Evolutionary conservation across 2,329 filamentous ascomycete species (phyloP).

Genomic region (Didymella exigua): DNA sequence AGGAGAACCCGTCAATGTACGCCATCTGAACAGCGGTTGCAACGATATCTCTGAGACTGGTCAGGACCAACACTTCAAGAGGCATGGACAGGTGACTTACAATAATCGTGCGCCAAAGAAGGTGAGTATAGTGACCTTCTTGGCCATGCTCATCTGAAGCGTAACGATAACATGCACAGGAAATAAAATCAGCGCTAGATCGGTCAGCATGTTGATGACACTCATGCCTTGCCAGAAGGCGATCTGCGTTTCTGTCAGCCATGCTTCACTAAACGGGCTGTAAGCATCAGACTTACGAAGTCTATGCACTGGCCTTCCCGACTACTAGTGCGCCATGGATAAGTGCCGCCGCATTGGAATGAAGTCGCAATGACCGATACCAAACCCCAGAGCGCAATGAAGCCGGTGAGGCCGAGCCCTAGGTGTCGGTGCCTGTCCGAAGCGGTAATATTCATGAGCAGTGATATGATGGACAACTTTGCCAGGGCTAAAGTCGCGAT

Average conservation of each 20-base stretch:
- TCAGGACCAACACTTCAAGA: neutral
- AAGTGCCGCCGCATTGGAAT: conserved; percentile 39
- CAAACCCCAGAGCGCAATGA: conserved; percentile 42
- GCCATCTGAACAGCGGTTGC: conserved; percentile 41
- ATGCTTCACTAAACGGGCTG: neutral
- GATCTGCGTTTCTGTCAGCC: conserved; percentile 22
- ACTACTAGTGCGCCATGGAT: conserved; percentile 36
- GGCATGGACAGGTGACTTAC: conserved; percentile 18
- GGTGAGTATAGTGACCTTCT: conserved; percentile 43
- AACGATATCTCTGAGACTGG: conserved; percentile 36
- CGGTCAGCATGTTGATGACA: conserved; percentile 43
- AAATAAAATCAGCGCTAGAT: conserved; percentile 41
- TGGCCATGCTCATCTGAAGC: conserved; percentile 43
- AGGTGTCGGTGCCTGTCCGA: conserved; percentile 38
- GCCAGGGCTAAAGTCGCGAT: conserved; percentile 43
- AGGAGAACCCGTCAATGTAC: conserved; percentile 37
- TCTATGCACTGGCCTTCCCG: conserved; percentile 25
- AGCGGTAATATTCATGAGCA: conserved; percentile 43
- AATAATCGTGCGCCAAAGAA: conserved; percentile 43
- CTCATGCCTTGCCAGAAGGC: conserved; percentile 41
- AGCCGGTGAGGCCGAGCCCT: conserved; percentile 30
- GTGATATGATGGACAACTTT: conserved; percentile 45
- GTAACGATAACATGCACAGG: conserved; percentile 43
- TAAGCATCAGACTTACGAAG: conserved; percentile 26
- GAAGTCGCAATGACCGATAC: conserved; percentile 35